Percentiles rank a stretch among this genome's conserved stretches.
These are phyloP conservation scores for Aspergillus jensenii DNA, from an alignment of 2,329 filamentous ascomycete species.

Conservation along the genomic window DNA sequence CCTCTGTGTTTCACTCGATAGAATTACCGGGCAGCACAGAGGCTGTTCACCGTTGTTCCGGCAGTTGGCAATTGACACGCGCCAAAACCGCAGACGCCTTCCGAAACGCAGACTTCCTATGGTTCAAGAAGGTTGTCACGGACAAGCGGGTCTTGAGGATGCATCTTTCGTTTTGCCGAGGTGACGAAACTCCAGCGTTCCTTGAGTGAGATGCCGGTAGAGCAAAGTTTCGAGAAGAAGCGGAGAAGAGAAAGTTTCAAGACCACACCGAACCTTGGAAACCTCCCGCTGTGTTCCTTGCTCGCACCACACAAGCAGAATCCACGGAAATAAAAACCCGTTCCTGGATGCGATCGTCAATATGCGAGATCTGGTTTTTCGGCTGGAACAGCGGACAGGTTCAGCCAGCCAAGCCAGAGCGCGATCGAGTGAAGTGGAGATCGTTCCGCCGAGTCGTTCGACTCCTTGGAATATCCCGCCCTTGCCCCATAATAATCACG, in stretches of 20 bases:
- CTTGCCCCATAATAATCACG: constrained; percentile 2
- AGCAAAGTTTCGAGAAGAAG: not conserved
- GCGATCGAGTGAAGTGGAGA: constrained; percentile 12
- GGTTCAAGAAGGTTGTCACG: not conserved
- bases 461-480: constrained; percentile 9
- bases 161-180: not conserved
- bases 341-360: constrained; percentile 6
- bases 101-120: not conserved
- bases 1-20: not conserved
- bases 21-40: not conserved
- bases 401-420: constrained; percentile 10
- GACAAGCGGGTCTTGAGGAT: not conserved
- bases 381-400: not conserved
- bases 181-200: not conserved
- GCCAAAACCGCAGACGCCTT: not conserved
- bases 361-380: constrained; percentile 1
- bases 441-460: not conserved
- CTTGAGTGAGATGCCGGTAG: too few species aligned
- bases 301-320: not conserved
- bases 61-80: not conserved
- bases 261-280: not conserved
- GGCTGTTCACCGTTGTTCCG: not conserved
- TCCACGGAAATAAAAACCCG: constrained; percentile 4
- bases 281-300: constrained; percentile 1
- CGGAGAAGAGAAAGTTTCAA: not conserved